These are phyloP conservation scores for Cladophialophora yegresii DNA, from an alignment of 2,329 filamentous ascomycete species.

Conservation along the genomic window DNA sequence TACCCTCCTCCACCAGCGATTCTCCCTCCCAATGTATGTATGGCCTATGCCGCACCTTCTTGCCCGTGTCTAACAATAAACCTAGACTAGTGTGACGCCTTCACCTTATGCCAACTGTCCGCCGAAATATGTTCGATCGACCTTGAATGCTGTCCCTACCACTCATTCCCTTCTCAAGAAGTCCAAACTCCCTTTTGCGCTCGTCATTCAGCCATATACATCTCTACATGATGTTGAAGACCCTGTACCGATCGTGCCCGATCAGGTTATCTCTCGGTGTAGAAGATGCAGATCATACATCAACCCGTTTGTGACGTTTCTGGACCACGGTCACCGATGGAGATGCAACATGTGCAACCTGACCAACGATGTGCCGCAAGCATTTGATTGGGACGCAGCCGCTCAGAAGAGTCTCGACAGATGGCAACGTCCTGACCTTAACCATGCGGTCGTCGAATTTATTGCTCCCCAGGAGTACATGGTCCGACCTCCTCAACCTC, in stretches of 20 bases:
- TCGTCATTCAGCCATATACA: constrained; percentile 94
- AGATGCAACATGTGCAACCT: constrained; percentile 99
- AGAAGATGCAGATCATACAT: constrained; percentile 95
- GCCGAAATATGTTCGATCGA: constrained; percentile 91
- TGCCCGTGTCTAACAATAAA: constrained; percentile 45
- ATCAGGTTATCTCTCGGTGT: constrained; percentile 96
- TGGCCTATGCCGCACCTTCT: background rate
- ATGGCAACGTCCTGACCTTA: constrained; percentile 89
- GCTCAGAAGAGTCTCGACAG: constrained; percentile 88
- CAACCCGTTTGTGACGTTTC: constrained; percentile 93
- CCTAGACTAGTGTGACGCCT: constrained; percentile 81
- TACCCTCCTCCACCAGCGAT: constrained; percentile 87
- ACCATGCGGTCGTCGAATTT: constrained; percentile 96
- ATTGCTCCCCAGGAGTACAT: constrained; percentile 99
- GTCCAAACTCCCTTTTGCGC: constrained; percentile 89
- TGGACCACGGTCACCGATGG: constrained; percentile 97
- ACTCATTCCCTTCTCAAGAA: constrained; percentile 94
- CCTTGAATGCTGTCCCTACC: constrained; percentile 88
- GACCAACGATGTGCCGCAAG: constrained; percentile 98
- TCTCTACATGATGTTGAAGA: constrained; percentile 92
- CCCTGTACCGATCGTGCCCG: constrained; percentile 84
- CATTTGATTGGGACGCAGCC: constrained; percentile 95
- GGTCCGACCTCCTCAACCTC: constrained; percentile 92
- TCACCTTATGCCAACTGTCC: constrained; percentile 90
- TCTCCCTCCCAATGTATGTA: constrained; percentile 83